Conservation (phyloP, 495 filamentous ascomycete species). For the Talaromyces proteolyticus region DNA sequence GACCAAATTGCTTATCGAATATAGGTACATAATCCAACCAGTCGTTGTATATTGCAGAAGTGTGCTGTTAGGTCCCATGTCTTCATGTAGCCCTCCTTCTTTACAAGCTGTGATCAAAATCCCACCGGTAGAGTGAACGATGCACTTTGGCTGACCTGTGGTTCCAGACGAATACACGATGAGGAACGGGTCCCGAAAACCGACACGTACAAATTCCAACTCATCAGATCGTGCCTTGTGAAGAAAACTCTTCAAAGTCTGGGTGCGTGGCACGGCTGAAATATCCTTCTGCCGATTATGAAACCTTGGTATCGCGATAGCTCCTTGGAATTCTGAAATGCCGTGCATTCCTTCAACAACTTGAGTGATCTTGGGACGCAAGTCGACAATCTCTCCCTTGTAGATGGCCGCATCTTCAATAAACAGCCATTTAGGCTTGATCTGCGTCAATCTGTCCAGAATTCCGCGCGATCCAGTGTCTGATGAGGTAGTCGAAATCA, state of each 20-base stretch:
- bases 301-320: conserved; percentile 64
- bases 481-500: conserved; percentile 68
- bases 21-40: conserved; percentile 83
- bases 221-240: conserved; percentile 27
- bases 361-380: conserved; percentile 64
- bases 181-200: conserved; percentile 64
- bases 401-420: conserved; percentile 75
- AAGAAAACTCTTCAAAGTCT: conserved; percentile 50
- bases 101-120: conserved; percentile 52
- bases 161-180: conserved; percentile 70
- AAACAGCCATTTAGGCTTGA: conserved; percentile 67
- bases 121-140: conserved; percentile 65
- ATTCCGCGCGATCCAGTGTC: conserved; percentile 78
- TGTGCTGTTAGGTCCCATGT: conserved; percentile 39
- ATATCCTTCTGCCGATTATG: conserved; percentile 49
- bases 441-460: conserved; percentile 65
- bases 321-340: conserved; percentile 53
- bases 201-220: conserved; percentile 52
- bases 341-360: conserved; percentile 54
- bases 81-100: conserved; percentile 56
- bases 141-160: conserved; percentile 70
- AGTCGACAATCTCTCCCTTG: conserved; percentile 68
- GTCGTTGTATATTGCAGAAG: conserved; percentile 57
- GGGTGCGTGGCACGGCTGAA: conserved; percentile 41
- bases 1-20: conserved; percentile 45